phyloP scores from a whole-genome alignment of 164 flowering plant genomes.

The Tetrastigma voinierianum region DNA sequence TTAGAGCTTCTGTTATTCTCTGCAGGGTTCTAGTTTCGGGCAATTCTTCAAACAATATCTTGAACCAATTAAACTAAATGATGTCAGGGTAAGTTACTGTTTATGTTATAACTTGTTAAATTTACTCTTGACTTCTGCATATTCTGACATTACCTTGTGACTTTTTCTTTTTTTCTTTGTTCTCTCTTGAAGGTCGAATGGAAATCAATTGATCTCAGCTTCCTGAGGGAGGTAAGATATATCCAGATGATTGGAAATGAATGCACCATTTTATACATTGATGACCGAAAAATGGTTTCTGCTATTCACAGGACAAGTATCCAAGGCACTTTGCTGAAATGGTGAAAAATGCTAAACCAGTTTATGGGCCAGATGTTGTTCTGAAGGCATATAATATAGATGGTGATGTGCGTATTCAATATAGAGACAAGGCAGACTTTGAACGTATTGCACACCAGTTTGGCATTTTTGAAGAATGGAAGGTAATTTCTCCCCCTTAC shows the following conservation, averaged over 20 bases:
- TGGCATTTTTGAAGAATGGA: conserved; percentile 98
- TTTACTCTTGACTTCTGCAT: background rate
- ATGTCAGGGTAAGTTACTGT: conserved; percentile 53
- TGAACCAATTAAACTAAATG: conserved; percentile 88
- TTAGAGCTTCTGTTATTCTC: conserved; percentile 4
- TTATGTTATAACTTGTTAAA: background rate
- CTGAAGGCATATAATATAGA: conserved; percentile 67
- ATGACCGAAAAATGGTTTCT: conserved; percentile 8
- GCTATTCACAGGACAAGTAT: conserved; percentile 60
- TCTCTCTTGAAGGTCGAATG: conserved; percentile 65
- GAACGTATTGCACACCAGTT: conserved; percentile 75
- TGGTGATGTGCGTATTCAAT: conserved; percentile 81
- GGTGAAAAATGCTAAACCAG: conserved; percentile 67
- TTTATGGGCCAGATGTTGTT: conserved; percentile 64
- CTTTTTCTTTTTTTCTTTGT: conserved; percentile 9
- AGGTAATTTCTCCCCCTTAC: conserved; percentile 40
- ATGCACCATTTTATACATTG: conserved; percentile 5
- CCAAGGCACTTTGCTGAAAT: conserved; percentile 56
- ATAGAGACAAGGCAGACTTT: conserved; percentile 67
- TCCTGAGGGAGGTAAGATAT: conserved; percentile 69
- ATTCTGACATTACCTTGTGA: background rate
- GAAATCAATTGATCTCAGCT: conserved; percentile 90
- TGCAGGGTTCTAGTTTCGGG: conserved; percentile 96
- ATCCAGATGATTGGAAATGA: background rate
- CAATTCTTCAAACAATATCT: conserved; percentile 92